Evolutionary conservation across 176 grass and related monocot genomes (phyloP).

Genomic region (Chloris gayana): DNA sequence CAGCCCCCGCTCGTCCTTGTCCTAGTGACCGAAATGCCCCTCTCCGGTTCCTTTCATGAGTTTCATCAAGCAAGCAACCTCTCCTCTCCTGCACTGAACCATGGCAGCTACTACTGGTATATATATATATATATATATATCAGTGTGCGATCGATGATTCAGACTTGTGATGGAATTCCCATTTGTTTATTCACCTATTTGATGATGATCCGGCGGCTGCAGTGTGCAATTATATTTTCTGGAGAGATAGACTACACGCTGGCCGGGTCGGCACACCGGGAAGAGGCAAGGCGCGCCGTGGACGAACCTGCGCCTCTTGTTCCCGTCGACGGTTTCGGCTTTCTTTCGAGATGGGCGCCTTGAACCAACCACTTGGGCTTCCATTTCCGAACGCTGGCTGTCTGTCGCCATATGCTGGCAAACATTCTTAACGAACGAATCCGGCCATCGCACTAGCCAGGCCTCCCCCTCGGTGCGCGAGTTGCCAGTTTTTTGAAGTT

Average conservation of each 20-base stretch:
- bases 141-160: neutral
- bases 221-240: neutral
- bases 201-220: neutral
- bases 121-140: no score
- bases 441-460: neutral
- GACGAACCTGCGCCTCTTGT: conserved; percentile 35
- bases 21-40: conserved; percentile 17
- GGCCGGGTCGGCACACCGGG: conserved; percentile 9
- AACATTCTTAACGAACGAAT: conserved; percentile 60
- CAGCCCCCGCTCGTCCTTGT: neutral
- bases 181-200: neutral
- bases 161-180: neutral
- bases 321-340: conserved; percentile 20
- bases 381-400: conserved; percentile 25
- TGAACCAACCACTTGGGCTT: conserved; percentile 23
- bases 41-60: neutral
- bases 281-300: conserved; percentile 26
- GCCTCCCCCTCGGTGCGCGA: neutral
- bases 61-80: no score
- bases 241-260: conserved; percentile 7
- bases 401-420: conserved; percentile 15
- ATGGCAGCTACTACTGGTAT: no score
- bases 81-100: neutral
- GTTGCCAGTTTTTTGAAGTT: no score
- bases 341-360: conserved; percentile 35